Base-by-base conservation (phyloP, 441 rosid species). In the Macaranga tanarius region DNA sequence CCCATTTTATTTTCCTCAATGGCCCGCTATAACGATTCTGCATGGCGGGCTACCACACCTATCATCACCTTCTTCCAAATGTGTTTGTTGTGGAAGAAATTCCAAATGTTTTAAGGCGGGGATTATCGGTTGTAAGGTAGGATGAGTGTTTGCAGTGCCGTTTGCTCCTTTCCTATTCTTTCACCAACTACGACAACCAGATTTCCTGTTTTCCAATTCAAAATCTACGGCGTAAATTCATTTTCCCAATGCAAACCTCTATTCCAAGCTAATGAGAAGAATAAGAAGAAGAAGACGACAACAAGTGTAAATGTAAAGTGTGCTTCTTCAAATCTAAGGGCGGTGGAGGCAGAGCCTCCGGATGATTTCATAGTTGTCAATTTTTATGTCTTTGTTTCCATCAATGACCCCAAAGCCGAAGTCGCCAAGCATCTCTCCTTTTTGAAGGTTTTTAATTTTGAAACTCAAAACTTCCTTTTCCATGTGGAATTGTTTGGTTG, bases 311-410 rank as follows among this genome's bases (percentile, higher is more conserved):
- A 23, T 60, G 69, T 40, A 8, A 62, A 25, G 34, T 52, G 7
- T 12, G 58, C 58, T 5, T 64, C 63, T 60, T 16, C 50, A 20
- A 15, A 16, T 56, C 20, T 3, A 26, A 15, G 65, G 22, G 66
- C 26, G 16, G 55, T 73, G 9, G 65, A 26, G 17, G 55, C 75
- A 12, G 67, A 47, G n/a, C 20, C 38, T 57, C 51, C 58, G 7
- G 70, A 44, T 25, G 87, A 86, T 61, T 93, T 89, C 79, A 31
- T 91, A 23, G 98, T 90, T n/a, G 90, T 91, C 15, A 91, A 88
- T 79, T 91, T 93, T 76, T 93, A 89, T 56, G 84, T 79, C 42
- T 91, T 91, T 67, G 93, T 93, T 17, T 70, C 73, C 56, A 74
- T 93, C 28, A 44, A 51, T 34, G 84, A 93, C 47, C 91, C 96